These are phyloP conservation scores for Aspergillus japonicus DNA, from an alignment of 2,329 filamentous ascomycete species.

Conservation along the genomic window DNA sequence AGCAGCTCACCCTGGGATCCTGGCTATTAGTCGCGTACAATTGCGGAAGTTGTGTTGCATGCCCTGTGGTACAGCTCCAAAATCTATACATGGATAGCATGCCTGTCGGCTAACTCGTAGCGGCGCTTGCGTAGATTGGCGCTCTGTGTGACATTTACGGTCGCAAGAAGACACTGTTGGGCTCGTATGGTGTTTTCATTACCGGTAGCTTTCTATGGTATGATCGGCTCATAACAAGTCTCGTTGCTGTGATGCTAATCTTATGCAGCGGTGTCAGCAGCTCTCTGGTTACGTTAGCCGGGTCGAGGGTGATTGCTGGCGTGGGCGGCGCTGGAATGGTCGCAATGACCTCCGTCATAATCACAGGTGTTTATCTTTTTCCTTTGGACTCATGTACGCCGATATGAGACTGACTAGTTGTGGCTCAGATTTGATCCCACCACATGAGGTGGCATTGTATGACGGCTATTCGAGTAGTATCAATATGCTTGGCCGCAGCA, in stretches of 20 bases:
- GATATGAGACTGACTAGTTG: too few relatives aligned
- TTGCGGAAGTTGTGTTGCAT: conserved; percentile 43
- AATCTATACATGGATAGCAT: too few relatives aligned
- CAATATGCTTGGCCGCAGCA: conserved; percentile 44
- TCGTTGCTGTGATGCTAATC: too few relatives aligned
- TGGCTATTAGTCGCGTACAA: conserved; percentile 49
- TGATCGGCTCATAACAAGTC: background rate
- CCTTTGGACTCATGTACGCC: too few relatives aligned
- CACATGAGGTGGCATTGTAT: conserved; percentile 36
- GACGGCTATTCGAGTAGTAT: conserved; percentile 49
- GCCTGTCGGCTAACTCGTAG: background rate
- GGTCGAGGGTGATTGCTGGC: conserved; percentile 38
- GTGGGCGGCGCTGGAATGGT: conserved; percentile 41
- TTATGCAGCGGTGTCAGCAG: conserved; percentile 10
- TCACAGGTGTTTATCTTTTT: too few relatives aligned
- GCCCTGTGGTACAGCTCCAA: conserved; percentile 31
- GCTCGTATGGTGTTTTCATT: conserved; percentile 34
- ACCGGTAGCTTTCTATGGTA: conserved; percentile 25
- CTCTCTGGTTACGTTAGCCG: conserved; percentile 27
- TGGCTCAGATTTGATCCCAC: too few relatives aligned
- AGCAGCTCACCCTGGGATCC: conserved; percentile 40
- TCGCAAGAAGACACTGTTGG: conserved; percentile 40
- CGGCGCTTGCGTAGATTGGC: conserved; percentile 33
- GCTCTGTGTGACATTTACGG: conserved; percentile 49
- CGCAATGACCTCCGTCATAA: conserved; percentile 30